Evolutionary conservation across 495 filamentous ascomycete species (phyloP), one percentile per base, ranked within the genome.

Genomic region (Neurospora sp.): DNA sequence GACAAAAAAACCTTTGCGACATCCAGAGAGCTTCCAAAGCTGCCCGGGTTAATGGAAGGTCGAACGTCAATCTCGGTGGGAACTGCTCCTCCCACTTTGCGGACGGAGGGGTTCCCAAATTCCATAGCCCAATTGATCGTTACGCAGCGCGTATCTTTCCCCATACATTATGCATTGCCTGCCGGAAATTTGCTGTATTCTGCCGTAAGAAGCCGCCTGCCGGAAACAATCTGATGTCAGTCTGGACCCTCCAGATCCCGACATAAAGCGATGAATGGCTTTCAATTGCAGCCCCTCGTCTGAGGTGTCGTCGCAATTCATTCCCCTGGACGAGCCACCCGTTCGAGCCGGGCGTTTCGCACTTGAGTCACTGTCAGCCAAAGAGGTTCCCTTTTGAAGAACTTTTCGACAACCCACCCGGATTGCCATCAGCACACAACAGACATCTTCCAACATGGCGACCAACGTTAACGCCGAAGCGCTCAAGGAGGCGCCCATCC

Each of bases 401-500:
- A 66, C 54, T 66, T 66, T 66, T 66, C 27, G 54, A 35, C 44
- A 72, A 72, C 42, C 46, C 48, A 20, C 71, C 46, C 31, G 10
- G 23, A 20, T 71, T 27, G 39, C 44, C 38, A 35, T 35, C 39
- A 73, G 2, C 69, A 27, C 35, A 69, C 37, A 9, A 27, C 42
- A 39, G 9, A 42, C 59, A 42, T 18, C 69, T 40, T 23, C 2
- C 16, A 72, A 18, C n/a, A 80, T 81, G 79, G 80, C 79, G 62
- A 75, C 79, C 23, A 75, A 44, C 38, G 66, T 74, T 41, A 79
- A 77, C 70, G 77, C 78, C 41, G 76, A 72, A 71, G 77, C 78
- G 46, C 77, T 78, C 72, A 73, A 79, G 18, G 79, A 79, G 75
- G 73, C 78, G 10, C 78, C 76, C 4, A 59, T 77, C 11, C 76